Percentiles rank a stretch among this genome's conserved stretches.
phyloP scores from a whole-genome alignment of 257 asterid species.

The Nicotiana obtusifolia region DNA sequence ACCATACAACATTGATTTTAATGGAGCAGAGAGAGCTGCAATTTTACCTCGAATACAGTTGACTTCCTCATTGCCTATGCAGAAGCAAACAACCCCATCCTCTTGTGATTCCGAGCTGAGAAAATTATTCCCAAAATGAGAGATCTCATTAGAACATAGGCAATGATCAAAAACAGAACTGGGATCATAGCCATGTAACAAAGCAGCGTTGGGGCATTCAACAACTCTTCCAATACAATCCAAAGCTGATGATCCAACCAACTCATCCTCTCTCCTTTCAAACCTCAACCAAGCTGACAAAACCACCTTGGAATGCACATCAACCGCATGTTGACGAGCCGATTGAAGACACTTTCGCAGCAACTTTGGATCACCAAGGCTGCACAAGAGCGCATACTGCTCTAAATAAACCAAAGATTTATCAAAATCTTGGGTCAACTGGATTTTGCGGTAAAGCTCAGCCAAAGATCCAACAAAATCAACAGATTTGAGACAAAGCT shows the following conservation, averaged over 20 bases:
- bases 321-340: constrained; percentile 41
- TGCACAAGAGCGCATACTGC: constrained; percentile 32
- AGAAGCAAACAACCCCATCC: constrained; percentile 29
- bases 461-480: constrained; percentile 45
- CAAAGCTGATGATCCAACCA: constrained; percentile 35
- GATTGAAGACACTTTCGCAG: constrained; percentile 43
- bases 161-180: constrained; percentile 36
- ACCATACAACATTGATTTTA: constrained; percentile 39
- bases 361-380: constrained; percentile 46
- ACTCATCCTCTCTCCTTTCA: constrained; percentile 54
- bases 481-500: constrained; percentile 36
- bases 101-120: constrained; percentile 14
- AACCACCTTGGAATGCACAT: constrained; percentile 47
- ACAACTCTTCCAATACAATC: constrained; percentile 50
- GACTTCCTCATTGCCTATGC: constrained; percentile 31
- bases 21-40: constrained; percentile 42
- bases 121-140: constrained; percentile 6
- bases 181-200: constrained; percentile 34
- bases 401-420: constrained; percentile 34
- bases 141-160: constrained; percentile 20
- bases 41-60: constrained; percentile 36
- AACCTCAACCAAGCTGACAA: constrained; percentile 60
- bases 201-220: constrained; percentile 44
- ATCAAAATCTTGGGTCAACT: constrained; percentile 15
- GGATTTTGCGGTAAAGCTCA: constrained; percentile 22